A percentile compares a stretch with the other conserved stretches of the same genome.
phyloP scores from a whole-genome alignment of 345 rosid genomes.

The Salix caprea region DNA sequence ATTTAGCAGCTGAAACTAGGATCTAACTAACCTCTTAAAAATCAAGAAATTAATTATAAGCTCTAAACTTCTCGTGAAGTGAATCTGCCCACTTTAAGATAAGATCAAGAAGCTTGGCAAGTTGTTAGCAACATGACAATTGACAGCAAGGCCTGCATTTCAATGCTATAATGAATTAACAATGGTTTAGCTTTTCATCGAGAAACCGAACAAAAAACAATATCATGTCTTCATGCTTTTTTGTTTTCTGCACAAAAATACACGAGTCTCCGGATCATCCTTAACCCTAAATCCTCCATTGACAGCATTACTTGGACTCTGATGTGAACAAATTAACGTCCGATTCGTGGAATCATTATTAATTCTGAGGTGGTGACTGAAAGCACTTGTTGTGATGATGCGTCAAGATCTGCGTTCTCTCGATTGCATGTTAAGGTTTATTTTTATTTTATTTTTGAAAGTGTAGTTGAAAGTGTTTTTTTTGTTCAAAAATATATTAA shows the following conservation, averaged over 20 bases:
- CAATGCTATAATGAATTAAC: neutral
- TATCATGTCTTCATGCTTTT: neutral
- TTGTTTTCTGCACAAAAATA: neutral
- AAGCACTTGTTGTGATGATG: no score
- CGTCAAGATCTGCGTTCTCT: no score
- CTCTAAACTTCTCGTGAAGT: neutral
- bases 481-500: no score
- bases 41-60: neutral
- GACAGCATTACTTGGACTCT: neutral
- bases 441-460: no score
- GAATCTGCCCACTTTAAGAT: neutral
- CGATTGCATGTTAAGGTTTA: no score
- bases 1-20: neutral
- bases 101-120: neutral
- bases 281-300: neutral
- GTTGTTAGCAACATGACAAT: neutral
- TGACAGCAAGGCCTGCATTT: neutral
- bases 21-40: neutral
- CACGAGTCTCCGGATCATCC: neutral
- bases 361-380: no score
- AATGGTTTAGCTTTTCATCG: neutral
- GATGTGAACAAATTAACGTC: neutral
- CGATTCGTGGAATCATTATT: no score
- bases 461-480: no score
- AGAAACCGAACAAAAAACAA: neutral